A percentile compares a stretch with the other conserved stretches of the same genome.
phyloP scores from a whole-genome alignment of 257 asterid genomes.

The Salvia splendens region DNA sequence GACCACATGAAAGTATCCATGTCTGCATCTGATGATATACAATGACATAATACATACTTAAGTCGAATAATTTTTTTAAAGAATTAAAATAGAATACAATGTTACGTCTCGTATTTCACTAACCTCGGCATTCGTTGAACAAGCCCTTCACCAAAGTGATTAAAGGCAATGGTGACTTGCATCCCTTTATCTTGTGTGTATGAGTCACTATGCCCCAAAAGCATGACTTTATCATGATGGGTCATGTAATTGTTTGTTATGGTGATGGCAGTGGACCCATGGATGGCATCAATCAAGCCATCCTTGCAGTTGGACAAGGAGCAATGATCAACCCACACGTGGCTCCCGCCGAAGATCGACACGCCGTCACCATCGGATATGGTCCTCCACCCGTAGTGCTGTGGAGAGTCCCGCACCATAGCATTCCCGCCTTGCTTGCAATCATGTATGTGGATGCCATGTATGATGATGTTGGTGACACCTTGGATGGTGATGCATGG shows the following conservation, averaged over 20 bases:
- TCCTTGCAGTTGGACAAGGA: conserved; percentile 62
- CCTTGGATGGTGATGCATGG: conserved; percentile 81
- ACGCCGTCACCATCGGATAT: conserved; percentile 84
- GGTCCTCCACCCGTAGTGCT: conserved; percentile 77
- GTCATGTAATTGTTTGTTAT: conserved; percentile 68
- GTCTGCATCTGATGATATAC: conserved; percentile 63
- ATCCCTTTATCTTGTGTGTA: conserved; percentile 58
- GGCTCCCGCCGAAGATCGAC: conserved; percentile 68
- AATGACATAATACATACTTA: neutral
- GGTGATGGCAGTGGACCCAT: conserved; percentile 73
- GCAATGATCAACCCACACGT: conserved; percentile 87
- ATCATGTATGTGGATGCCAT: conserved; percentile 74
- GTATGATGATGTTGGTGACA: conserved; percentile 73
- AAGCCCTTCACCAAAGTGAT: conserved; percentile 88
- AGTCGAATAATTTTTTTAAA: neutral
- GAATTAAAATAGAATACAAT: neutral
- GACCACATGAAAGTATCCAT: conserved; percentile 85
- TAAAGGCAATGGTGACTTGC: conserved; percentile 79
- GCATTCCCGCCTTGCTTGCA: conserved; percentile 82
- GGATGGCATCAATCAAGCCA: conserved; percentile 69
- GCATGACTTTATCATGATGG: conserved; percentile 86
- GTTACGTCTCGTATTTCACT: neutral
- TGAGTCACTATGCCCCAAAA: conserved; percentile 70
- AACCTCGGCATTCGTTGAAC: conserved; percentile 90
- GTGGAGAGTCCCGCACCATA: conserved; percentile 63